Base-by-base conservation (phyloP, 176 grass and related monocot genomes). In the Lolium rigidum region DNA sequence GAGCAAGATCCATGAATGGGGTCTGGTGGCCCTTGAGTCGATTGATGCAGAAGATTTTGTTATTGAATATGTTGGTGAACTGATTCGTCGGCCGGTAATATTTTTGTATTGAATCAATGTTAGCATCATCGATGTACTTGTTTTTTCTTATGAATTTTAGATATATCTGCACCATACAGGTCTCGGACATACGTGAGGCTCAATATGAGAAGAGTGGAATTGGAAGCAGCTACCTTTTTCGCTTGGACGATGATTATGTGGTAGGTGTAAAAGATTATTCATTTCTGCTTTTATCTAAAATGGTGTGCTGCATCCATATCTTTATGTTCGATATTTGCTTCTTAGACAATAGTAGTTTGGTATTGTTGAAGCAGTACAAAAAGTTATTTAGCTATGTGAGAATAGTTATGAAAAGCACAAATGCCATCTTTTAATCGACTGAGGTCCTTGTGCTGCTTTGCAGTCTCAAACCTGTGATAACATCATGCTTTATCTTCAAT, bases 1-100 rank as follows among this genome's bases (percentile, higher is more conserved):
- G 88, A 98, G 96, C 75, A 98, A 94, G 54, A 98, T 98, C 85
- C 96, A 98, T 87, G 96, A 95, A 68, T 98, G 96, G 96, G 96
- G 96, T 20, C 91, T 98, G 21, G 90, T 98, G 0, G 96, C 96
- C n/a, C 96, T 95, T 76, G 96, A 98, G 81, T 91, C 82, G 12
- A 95, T 98, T 60, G 93, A 95, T 59, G 86, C 96, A 70, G 96
- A 98, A 87, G 96, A 98, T 80, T 98, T 98, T 65, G 96, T 98
- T 59, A 98, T 98, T 77, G 96, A 98, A 91, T 98, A 98, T 95
- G 93, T 98, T 58, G 96, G 96, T 59, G 74, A 98, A 86, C 88
- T 98, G 62, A 98, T 98, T 69, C 91, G 90, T 50, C 89, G 91
- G 10, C 91, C 75, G 91, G 96, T 95, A 86, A 91, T 74, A 26